Evolutionary conservation across 441 rosid genomes (phyloP), one percentile per base, ranked within the genome.

Genomic region (Brassica balearica): DNA sequence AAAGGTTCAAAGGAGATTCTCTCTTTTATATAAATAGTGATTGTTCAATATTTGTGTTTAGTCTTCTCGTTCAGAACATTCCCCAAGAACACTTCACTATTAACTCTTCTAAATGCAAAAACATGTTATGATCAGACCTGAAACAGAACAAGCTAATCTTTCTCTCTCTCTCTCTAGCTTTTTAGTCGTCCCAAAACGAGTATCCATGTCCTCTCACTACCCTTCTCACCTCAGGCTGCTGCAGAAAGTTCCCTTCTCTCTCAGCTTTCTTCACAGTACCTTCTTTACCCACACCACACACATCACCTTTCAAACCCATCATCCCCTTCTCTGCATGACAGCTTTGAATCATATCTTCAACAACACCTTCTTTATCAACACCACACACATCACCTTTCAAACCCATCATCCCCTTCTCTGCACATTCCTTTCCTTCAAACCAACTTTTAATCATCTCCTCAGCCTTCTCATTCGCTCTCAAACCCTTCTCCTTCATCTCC

Each of bases 401-500:
- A 25, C 27, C 27, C 27, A 25, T 25, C 27, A 25, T 4, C 27
- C 27, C 27, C 27, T 25, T 25, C 0, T 25, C 27, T 25, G 4
- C 27, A 25, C 27, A 25, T 25, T 25, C 27, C 3, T 25, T 25
- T 25, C 27, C 27, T 25, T 25, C 27, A 25, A 25, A 25, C 27
- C 27, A 25, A 4, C 27, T 25, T 4, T 25, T 3, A 25, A 25
- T 88, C 91, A 89, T 81, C 75, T 82, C 86, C 75, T 91, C 97
- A 65, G 83, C 90, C 69, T 72, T 88, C 56, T 88, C 93, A 74
- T 91, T 96, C 0, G 96, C 91, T 53, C 85, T 81, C 55, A 90
- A 73, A 34, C 88, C 89, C 41, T 85, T 92, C 59, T 79, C 90
- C 84, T 90, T 91, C 99, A 94, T 96, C 83, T 92, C 96, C 74